These are phyloP conservation scores for Diacronema lutheri DNA, from an alignment of 78 protist species.

Conservation along the genomic window DNA sequence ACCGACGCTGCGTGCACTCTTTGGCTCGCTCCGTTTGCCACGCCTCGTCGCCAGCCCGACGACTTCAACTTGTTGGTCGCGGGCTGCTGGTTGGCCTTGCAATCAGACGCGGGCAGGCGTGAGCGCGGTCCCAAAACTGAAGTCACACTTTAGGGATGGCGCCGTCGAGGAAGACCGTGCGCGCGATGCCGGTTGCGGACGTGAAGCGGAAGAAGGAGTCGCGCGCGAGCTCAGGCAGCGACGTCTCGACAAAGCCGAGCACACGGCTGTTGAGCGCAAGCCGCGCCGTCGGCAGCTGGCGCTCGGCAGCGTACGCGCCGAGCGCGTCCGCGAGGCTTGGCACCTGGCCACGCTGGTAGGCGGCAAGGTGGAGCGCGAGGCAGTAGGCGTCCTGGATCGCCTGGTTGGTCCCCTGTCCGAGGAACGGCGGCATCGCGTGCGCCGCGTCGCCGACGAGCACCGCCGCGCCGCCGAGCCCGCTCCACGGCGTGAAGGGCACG, in stretches of 20 bases:
- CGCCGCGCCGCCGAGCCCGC: neutral
- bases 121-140: no score
- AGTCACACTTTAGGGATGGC: neutral
- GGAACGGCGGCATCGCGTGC: conserved; percentile 93
- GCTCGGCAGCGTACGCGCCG: neutral
- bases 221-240: neutral
- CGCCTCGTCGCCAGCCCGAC: no score
- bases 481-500: neutral
- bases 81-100: no score
- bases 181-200: neutral
- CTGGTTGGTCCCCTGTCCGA: conserved; percentile 15
- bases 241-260: neutral
- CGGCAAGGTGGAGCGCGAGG: neutral
- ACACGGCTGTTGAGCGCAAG: neutral
- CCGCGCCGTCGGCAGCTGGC: neutral
- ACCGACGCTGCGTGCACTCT: no score
- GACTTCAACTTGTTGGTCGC: no score
- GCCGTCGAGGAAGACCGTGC: neutral
- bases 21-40: no score
- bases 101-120: no score
- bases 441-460: conserved; percentile 61
- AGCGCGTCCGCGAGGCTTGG: neutral
- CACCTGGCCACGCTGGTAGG: neutral
- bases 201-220: neutral
- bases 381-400: neutral